Evolutionary conservation across 305 asterid genomes (phyloP), one percentile per base, ranked within the genome.

Genomic region (Fraxinus dipetala): DNA sequence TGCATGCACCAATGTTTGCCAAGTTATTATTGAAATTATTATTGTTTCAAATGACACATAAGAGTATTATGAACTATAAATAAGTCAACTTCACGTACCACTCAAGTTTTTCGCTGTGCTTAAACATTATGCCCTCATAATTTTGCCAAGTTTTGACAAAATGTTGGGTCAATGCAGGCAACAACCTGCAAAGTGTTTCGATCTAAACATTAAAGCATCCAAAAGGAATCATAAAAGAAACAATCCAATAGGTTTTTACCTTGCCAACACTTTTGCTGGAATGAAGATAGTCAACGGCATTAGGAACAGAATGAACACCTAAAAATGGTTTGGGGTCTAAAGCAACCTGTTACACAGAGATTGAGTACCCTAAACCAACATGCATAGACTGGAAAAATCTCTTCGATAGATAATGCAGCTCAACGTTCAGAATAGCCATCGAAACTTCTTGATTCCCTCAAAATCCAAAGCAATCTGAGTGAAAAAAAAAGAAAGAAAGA

Each of bases 191-290:
- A 80, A 11, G 79, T 63, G 67, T 67, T 75, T 73, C 32, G 69
- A 16, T 14, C 16, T 13, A 61, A 56, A 38, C 70, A 73, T 36
- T 8, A 72, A 81, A 75, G 30, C 18, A 0, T 72, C 69, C 48
- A 32, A 9, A 43, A 72, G 28, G 45, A 80, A 73, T 40, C 30
- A 16, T 10, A 4, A 22, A 45, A 72, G 40, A 83, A 65, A 43
- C 45, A 5, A 20, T 20, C 13, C n/a, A 14, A 6, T 13, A 48
- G 18, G 6, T 48, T 48, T 45, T 38, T 91, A 95, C 99, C 97
- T 95, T 95, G 90, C 99, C 99, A 14, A 93, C 87, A 85, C 99
- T 95, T 86, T 87, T 87, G 76, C 99, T 97, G 35, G 99, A 94
- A 83, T 94, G 97, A 78, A 95, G 98, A 91, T 95, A 81, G 69